Percentiles rank a stretch among this genome's conserved stretches.
Evolutionary conservation across 306 rosid genomes (phyloP).

Genomic region (Oxytropis ochrocephala): DNA sequence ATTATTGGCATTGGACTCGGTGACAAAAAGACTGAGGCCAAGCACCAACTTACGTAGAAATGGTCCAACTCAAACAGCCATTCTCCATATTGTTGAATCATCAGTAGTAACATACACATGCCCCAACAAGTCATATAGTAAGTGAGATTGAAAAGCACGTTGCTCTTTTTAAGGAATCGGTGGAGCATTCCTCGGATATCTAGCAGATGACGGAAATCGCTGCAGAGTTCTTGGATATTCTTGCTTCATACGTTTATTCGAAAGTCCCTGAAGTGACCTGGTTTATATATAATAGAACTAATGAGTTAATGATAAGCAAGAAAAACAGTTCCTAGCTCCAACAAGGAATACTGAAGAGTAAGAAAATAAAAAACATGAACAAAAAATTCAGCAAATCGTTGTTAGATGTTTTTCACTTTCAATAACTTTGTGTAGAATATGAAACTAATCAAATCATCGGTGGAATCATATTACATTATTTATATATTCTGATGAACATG

Average conservation of each 20-base stretch:
- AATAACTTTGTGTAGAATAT: neutral
- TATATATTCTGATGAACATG: neutral
- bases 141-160: slow-evolving; percentile 23
- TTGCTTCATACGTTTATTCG: slow-evolving; percentile 76
- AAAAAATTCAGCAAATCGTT: neutral
- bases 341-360: neutral
- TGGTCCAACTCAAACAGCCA: slow-evolving; percentile 25
- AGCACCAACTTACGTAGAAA: slow-evolving; percentile 22
- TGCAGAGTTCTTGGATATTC: slow-evolving; percentile 69
- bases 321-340: neutral
- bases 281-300: slow-evolving; percentile 7
- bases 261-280: slow-evolving; percentile 56
- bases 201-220: slow-evolving; percentile 63
- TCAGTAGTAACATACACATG: slow-evolving; percentile 31
- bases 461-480: neutral
- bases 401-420: neutral
- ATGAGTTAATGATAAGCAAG: slow-evolving; percentile 4
- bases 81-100: slow-evolving; percentile 24
- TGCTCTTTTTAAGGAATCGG: slow-evolving; percentile 62
- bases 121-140: slow-evolving; percentile 31
- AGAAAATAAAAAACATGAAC: neutral
- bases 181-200: slow-evolving; percentile 83
- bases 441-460: neutral
- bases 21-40: slow-evolving; percentile 19
- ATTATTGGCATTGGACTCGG: slow-evolving; percentile 9